Percentiles rank a stretch among this genome's conserved stretches.
Evolutionary conservation across 75 land plant genomes (phyloP).

Genomic region (Adiantum capillusveneris): DNA sequence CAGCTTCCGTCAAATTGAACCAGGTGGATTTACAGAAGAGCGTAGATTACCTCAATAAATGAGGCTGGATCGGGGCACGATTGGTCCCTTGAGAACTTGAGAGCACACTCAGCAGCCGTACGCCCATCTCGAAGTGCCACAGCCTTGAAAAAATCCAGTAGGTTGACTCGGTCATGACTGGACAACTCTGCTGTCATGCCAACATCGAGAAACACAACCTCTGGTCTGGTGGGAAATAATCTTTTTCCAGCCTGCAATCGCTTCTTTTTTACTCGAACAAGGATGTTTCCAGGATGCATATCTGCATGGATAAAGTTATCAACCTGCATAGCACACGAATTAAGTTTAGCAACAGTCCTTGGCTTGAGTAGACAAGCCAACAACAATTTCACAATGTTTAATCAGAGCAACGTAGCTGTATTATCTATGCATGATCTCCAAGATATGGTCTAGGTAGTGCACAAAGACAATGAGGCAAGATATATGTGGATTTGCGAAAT

Average conservation of each 20-base stretch:
- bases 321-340: slow-evolving; percentile 26
- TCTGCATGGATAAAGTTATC: slow-evolving; percentile 95
- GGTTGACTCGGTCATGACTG: slow-evolving; percentile 42
- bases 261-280: slow-evolving; percentile 49
- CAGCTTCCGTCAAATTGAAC: not conserved
- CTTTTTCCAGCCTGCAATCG: slow-evolving; percentile 24
- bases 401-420: too few species aligned
- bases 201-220: slow-evolving; percentile 83
- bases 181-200: slow-evolving; percentile 97
- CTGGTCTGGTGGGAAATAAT: slow-evolving; percentile 53
- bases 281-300: slow-evolving; percentile 93
- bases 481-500: too few species aligned
- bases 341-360: too few species aligned
- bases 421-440: too few species aligned
- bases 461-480: too few species aligned
- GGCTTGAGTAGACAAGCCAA: too few species aligned
- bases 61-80: slow-evolving; percentile 72
- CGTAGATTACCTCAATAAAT: slow-evolving; percentile 46
- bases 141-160: slow-evolving; percentile 78
- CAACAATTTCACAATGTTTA: too few species aligned
- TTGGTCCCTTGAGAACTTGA: slow-evolving; percentile 64
- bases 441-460: too few species aligned
- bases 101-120: slow-evolving; percentile 72
- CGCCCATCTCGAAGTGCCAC: slow-evolving; percentile 75
- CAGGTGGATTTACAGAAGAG: not conserved